Percentiles rank a stretch among this genome's conserved stretches.
phyloP scores from a whole-genome alignment of 2,329 filamentous ascomycete genomes.

The Aspergillus intermedius region DNA sequence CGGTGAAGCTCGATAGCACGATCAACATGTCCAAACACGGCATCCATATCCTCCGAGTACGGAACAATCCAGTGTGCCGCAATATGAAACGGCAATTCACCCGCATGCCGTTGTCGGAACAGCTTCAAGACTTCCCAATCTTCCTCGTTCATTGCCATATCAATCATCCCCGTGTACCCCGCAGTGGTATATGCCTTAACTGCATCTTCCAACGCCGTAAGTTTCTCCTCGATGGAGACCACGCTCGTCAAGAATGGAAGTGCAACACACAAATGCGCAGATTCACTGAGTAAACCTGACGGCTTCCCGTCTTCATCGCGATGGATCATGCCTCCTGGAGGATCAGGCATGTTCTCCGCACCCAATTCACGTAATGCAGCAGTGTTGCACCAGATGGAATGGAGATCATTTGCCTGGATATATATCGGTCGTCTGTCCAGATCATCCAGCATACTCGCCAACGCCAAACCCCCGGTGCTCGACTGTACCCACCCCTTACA shows the following conservation, averaged over 20 bases:
- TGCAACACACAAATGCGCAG: slow-evolving; percentile 39
- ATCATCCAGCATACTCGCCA: slow-evolving; percentile 44
- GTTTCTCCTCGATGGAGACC: slow-evolving; percentile 39
- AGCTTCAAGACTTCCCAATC: slow-evolving; percentile 41
- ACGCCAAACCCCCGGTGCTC: slow-evolving; percentile 39
- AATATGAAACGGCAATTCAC: slow-evolving; percentile 37
- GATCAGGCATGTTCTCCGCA: slow-evolving; percentile 34
- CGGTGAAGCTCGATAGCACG: slow-evolving; percentile 38
- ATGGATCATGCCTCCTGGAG: slow-evolving; percentile 43
- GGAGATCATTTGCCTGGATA: slow-evolving; percentile 46
- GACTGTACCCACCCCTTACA: slow-evolving; percentile 45
- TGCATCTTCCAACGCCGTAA: slow-evolving; percentile 34
- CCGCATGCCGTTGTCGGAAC: slow-evolving; percentile 25
- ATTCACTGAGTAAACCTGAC: slow-evolving; percentile 43
- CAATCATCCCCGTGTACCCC: slow-evolving; percentile 45
- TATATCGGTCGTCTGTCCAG: slow-evolving; percentile 44
- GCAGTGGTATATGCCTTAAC: slow-evolving; percentile 38
- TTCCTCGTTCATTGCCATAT: slow-evolving; percentile 49
- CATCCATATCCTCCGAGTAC: slow-evolving; percentile 33
- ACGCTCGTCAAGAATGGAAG: slow-evolving; percentile 43
- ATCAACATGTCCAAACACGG: slow-evolving; percentile 39
- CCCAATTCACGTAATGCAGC: slow-evolving; percentile 43
- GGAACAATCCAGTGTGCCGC: slow-evolving; percentile 46
- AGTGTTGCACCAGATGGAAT: slow-evolving; percentile 47
- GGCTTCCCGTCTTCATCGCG: slow-evolving; percentile 39